These are phyloP conservation scores for Ceratobasidium papillatum DNA, from an alignment of 1,284 basidiomycete species.

Conservation along the genomic window DNA sequence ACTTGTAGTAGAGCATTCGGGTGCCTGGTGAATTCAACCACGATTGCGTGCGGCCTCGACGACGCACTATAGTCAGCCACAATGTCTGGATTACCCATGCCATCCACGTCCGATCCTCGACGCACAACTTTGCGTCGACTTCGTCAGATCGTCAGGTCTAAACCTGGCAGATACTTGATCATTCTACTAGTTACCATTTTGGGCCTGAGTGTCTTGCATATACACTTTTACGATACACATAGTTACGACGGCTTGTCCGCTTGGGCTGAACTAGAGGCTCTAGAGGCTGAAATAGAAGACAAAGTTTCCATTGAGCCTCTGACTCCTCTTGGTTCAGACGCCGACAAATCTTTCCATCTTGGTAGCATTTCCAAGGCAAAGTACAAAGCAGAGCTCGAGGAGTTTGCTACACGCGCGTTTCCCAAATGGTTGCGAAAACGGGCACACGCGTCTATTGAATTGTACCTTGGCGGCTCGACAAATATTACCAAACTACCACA, in stretches of 20 bases:
- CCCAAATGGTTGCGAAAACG: constrained; percentile 36
- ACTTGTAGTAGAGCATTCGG: not conserved
- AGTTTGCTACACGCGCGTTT: constrained; percentile 43
- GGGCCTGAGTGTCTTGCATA: not conserved
- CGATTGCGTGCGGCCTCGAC: not conserved
- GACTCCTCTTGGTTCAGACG: constrained; percentile 44
- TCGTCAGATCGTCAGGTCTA: constrained; percentile 1
- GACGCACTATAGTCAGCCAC: not conserved
- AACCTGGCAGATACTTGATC: constrained; percentile 1
- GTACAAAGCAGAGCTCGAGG: constrained; percentile 42
- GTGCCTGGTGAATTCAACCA: constrained; percentile 42
- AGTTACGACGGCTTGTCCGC: not conserved
- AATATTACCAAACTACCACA: not conserved
- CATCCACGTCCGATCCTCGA: not conserved
- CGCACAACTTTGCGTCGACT: not conserved
- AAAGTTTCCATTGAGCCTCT: constrained; percentile 16
- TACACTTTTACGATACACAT: not conserved
- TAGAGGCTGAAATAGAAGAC: not conserved
- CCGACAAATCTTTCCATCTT: constrained; percentile 44
- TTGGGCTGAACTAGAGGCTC: not conserved
- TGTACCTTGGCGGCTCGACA: constrained; percentile 33
- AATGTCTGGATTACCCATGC: constrained; percentile 9
- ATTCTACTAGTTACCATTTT: not conserved
- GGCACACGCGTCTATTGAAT: constrained; percentile 25
- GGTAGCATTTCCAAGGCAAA: constrained; percentile 34